Percentiles rank a stretch among this genome's conserved stretches.
These are phyloP conservation scores for Chytriomyces hyalinus DNA, from an alignment of 192 early-diverging fungal genomes.

Conservation along the genomic window DNA sequence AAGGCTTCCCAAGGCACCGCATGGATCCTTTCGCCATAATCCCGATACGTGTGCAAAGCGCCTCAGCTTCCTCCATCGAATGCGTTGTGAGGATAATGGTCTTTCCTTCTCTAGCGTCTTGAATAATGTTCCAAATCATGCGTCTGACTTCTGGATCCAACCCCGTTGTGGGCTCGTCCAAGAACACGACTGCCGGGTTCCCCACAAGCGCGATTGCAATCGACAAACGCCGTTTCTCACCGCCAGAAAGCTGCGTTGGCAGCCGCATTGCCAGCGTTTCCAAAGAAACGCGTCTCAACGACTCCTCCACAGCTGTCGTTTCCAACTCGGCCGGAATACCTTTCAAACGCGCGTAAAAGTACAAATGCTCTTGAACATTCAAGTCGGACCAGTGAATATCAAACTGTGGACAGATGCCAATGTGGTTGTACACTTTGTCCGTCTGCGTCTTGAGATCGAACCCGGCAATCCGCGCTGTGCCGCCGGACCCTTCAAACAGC, in stretches of 20 bases:
- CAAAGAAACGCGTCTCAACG: slow-evolving; percentile 61
- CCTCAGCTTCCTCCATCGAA: slow-evolving; percentile 82
- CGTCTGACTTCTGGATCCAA: slow-evolving; percentile 74
- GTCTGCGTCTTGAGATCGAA: slow-evolving; percentile 65
- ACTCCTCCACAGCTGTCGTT: slow-evolving; percentile 47
- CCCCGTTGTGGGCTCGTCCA: slow-evolving; percentile 78
- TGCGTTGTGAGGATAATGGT: slow-evolving; percentile 75
- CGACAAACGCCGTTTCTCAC: slow-evolving; percentile 71
- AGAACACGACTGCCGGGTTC: slow-evolving; percentile 68
- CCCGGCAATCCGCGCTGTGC: slow-evolving; percentile 65
- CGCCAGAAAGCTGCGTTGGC: slow-evolving; percentile 71
- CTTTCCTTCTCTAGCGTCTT: slow-evolving; percentile 57
- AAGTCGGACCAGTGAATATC: slow-evolving; percentile 75
- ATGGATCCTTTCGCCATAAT: slow-evolving; percentile 80
- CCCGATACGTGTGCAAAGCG: slow-evolving; percentile 73
- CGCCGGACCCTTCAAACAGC: slow-evolving; percentile 63
- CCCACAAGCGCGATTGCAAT: slow-evolving; percentile 60
- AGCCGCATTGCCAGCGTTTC: slow-evolving; percentile 60
- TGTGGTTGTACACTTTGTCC: slow-evolving; percentile 62
- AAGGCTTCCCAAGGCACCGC: slow-evolving; percentile 66
- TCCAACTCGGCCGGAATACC: slow-evolving; percentile 62
- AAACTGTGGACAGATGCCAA: slow-evolving; percentile 78
- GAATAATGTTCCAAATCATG: slow-evolving; percentile 76
- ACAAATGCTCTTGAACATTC: slow-evolving; percentile 70
- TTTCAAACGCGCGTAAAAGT: slow-evolving; percentile 76